Evolutionary conservation across 352 stramenopile genomes (phyloP).

Genomic region (Peronospora tabacina): DNA sequence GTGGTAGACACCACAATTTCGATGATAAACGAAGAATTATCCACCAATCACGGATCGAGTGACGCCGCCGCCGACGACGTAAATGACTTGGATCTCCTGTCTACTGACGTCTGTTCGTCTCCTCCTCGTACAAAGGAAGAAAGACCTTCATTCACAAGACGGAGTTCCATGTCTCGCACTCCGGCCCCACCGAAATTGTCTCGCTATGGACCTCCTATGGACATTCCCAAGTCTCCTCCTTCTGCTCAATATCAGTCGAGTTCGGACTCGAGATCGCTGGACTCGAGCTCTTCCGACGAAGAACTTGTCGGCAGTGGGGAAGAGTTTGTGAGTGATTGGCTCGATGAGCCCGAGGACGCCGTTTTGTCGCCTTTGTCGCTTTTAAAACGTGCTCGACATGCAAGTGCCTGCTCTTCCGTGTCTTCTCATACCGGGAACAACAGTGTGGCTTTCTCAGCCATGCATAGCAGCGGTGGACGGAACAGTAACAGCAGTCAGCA

Average conservation of each 20-base stretch:
- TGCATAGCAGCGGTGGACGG: constrained; percentile 29
- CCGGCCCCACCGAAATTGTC: constrained; percentile 29
- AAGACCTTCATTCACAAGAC: constrained; percentile 15
- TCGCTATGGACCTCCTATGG: constrained; percentile 32
- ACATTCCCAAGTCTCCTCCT: constrained; percentile 22
- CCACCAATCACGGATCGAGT: constrained; percentile 9
- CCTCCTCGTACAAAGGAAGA: constrained; percentile 15
- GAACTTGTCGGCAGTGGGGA: constrained; percentile 36
- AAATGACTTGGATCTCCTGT: background rate
- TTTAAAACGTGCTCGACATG: constrained; percentile 22
- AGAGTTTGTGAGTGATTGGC: constrained; percentile 67
- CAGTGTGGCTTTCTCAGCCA: constrained; percentile 26
- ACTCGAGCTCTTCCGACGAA: constrained; percentile 37
- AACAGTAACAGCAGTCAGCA: constrained; percentile 50
- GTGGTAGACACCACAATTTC: constrained; percentile 11
- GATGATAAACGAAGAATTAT: constrained; percentile 14
- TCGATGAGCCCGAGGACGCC: constrained; percentile 60
- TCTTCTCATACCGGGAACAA: constrained; percentile 38
- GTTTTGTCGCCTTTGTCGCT: constrained; percentile 41
- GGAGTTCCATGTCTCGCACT: constrained; percentile 22
- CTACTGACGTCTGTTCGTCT: constrained; percentile 17
- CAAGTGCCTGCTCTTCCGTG: constrained; percentile 50
- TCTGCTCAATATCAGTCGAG: constrained; percentile 26
- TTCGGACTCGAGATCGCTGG: constrained; percentile 34
- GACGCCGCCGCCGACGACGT: constrained; percentile 18